These are phyloP conservation scores for Carpinus viminea DNA, from an alignment of 306 rosid species.

Conservation along the genomic window DNA sequence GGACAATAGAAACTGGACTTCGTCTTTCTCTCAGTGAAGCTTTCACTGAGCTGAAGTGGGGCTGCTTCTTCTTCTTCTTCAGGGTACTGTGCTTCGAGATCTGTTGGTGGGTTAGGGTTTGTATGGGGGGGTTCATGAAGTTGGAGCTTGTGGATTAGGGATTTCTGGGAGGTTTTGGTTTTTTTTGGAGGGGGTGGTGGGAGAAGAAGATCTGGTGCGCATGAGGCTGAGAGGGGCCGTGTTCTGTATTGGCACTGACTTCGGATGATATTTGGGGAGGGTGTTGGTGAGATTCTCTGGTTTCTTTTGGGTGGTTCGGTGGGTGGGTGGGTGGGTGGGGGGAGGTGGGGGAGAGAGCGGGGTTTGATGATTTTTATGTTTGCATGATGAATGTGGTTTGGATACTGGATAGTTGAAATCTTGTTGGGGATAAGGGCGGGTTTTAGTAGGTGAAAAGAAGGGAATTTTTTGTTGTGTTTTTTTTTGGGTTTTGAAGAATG, in stretches of 20 bases:
- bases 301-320: constrained; percentile 21
- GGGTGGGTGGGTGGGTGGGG: constrained; percentile 38
- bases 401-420: constrained; percentile 24
- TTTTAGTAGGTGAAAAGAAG: constrained; percentile 32
- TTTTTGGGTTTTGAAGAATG: constrained; percentile 37
- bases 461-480: not conserved
- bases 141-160: constrained; percentile 24
- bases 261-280: constrained; percentile 43
- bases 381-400: constrained; percentile 13
- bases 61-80: not conserved
- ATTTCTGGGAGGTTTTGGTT: constrained; percentile 23
- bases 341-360: constrained; percentile 35
- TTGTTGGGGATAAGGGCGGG: constrained; percentile 22
- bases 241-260: constrained; percentile 60
- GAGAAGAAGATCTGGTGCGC: constrained; percentile 48
- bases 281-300: constrained; percentile 27
- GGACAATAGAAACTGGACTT: too few relatives aligned
- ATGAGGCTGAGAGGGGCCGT: constrained; percentile 49
- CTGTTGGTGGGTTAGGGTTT: constrained; percentile 50
- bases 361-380: constrained; percentile 21
- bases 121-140: constrained; percentile 9
- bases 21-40: too few relatives aligned
- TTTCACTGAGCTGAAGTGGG: too few relatives aligned
- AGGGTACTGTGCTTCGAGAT: constrained; percentile 36
- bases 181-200: constrained; percentile 21